Conservation (phyloP, 306 rosid genomes). For the Prunus campanulata region DNA sequence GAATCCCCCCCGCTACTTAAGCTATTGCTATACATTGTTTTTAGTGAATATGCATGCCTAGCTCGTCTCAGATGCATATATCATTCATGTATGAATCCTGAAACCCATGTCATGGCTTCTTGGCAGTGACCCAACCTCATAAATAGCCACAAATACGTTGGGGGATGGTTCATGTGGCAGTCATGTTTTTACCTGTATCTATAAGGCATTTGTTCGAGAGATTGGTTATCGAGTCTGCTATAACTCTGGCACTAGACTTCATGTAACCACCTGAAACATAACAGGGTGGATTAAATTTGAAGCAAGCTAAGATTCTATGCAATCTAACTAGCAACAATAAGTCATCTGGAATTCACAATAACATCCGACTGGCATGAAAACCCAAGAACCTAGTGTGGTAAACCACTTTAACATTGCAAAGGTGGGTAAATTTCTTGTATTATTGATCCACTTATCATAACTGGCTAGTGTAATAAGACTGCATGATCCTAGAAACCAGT, state of each 20-base stretch:
- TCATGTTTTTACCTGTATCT: conserved; percentile 31
- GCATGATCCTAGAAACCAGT: neutral
- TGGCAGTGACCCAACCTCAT: neutral
- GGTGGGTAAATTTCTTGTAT: neutral
- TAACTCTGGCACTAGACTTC: conserved; percentile 86
- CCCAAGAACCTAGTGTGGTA: neutral
- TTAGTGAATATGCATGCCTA: neutral
- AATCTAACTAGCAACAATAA: neutral
- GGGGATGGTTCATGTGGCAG: neutral
- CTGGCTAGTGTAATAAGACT: neutral
- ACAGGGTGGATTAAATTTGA: neutral
- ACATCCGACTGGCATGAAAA: neutral
- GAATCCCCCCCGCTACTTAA: neutral
- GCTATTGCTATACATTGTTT: too few species aligned
- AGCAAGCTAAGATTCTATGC: neutral
- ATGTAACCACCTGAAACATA: conserved; percentile 84
- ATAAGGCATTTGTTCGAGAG: conserved; percentile 66
- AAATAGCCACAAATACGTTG: neutral
- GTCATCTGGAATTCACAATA: too few species aligned
- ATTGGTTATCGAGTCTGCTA: conserved; percentile 82
- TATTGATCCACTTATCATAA: neutral
- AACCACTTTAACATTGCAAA: neutral
- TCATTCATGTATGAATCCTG: neutral
- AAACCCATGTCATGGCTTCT: neutral
- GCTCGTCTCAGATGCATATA: neutral